Base-by-base conservation (phyloP, 176 grass and related monocot species). In the Eleusine indica region DNA sequence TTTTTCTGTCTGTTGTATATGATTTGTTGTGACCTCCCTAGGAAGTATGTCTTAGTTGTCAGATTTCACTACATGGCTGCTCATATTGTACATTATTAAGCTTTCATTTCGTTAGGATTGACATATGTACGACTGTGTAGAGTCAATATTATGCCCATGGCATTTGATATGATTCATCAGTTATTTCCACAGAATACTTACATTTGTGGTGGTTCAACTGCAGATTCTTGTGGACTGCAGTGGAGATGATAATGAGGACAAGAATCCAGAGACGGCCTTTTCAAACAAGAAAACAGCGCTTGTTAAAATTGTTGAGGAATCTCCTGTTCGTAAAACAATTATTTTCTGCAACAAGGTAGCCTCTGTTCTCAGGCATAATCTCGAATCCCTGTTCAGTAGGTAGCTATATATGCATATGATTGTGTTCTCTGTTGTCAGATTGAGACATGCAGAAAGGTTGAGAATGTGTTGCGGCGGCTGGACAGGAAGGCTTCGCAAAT, bases 181-280 rank as follows among this genome's bases (percentile, higher is more conserved):
- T 43, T 7, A 6, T 43, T 43, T 47, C 8, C 8, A 47, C 8
- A 47, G 44, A 47, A 11, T 47, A 10, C 44, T 47, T 47, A 47
- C 11, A 47, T 47, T 13, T 82, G 3, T 77, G 52, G 73, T 77
- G 66, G 6, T 44, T 84, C 14, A 41, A 86, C 47, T 82, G 73
- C 86, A 94, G 92, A 86, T 98, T 86, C 88, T 98, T 73, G 92
- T 98, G 80, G 92, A 98, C 87, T 98, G 96, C 77, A 98, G 96
- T 83, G 96, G 96, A 58, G 73, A 85, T 70, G 92, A 91, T 54
- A 87, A 68, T 9, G 90, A 90, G 64, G 95, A 98, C 77, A 95
- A 85, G 86, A 98, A 86, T 85, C 89, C 96, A 22, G 96, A 98
- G 32, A 93, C 96, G 32, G 89, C 96, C 2, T 98, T 98, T 91